Evolutionary conservation across 768 basidiomycete species (phyloP).

Genomic region (Polyporus arcularius): DNA sequence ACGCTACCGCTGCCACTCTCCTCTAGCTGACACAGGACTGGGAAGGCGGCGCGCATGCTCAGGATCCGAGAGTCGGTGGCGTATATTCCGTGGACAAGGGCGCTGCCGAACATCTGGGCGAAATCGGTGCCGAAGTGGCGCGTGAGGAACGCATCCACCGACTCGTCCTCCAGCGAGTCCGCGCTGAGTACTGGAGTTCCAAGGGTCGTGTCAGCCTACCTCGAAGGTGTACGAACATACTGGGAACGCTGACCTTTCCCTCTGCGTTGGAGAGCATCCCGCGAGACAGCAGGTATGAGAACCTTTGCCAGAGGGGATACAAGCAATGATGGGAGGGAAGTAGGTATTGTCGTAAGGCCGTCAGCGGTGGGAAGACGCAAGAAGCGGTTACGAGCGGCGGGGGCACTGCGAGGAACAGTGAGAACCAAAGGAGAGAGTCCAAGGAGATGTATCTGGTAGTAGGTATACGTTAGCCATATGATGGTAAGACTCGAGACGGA

Average conservation of each 20-base stretch:
- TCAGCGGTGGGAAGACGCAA: conserved; percentile 54
- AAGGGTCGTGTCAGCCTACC: neutral
- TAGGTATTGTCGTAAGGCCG: conserved; percentile 55
- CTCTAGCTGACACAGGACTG: conserved; percentile 70
- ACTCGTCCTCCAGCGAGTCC: conserved; percentile 58
- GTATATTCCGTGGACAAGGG: conserved; percentile 91
- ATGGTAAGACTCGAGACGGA: neutral
- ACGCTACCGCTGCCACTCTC: conserved; percentile 70
- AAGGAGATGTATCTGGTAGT: conserved; percentile 71
- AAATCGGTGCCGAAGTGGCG: conserved; percentile 73
- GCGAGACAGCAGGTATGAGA: conserved; percentile 55
- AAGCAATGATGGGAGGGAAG: conserved; percentile 40
- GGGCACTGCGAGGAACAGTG: conserved; percentile 62
- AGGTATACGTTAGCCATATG: neutral
- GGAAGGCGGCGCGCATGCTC: conserved; percentile 78
- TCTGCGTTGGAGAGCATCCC: conserved; percentile 52
- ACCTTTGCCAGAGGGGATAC: conserved; percentile 39
- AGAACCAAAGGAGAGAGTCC: conserved; percentile 60
- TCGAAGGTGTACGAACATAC: too few relatives aligned
- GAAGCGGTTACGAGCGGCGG: conserved; percentile 79
- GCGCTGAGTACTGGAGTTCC: conserved; percentile 3
- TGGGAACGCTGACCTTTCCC: neutral
- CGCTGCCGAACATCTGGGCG: conserved; percentile 71
- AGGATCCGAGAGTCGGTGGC: conserved; percentile 79
- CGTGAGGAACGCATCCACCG: conserved; percentile 73